Conservation (phyloP, 73 alveolate species). For the Paramecium primaurelia region DNA sequence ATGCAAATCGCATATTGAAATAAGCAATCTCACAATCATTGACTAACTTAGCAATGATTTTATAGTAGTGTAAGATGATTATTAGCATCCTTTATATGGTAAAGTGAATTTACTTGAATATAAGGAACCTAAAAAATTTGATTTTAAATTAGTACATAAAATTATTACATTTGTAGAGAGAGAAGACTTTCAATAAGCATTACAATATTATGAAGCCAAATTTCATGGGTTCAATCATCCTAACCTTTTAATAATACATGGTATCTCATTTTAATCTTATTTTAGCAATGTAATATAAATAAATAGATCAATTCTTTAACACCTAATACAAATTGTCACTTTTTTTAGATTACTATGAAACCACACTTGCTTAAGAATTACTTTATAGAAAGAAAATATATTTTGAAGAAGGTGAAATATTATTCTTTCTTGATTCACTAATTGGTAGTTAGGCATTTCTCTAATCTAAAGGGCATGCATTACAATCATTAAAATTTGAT, state of each 20-base stretch:
- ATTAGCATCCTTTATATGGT: background rate
- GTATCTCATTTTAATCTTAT: background rate
- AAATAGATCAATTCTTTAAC: conserved; percentile 18
- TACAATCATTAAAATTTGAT: background rate
- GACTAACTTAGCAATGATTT: conserved; percentile 4
- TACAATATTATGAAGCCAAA: conserved; percentile 30
- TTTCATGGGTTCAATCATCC: conserved; percentile 40
- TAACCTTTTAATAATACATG: conserved; percentile 14
- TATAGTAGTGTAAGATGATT: background rate
- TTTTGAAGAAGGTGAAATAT: conserved; percentile 30
- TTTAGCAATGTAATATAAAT: background rate
- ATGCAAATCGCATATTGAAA: background rate
- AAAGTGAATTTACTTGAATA: background rate
- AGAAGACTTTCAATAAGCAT: conserved; percentile 7
- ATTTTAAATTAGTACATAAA: conserved; percentile 9
- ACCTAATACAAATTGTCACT: background rate
- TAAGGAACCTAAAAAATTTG: background rate
- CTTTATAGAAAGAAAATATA: background rate
- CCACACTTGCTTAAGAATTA: background rate
- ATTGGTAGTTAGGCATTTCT: conserved; percentile 7
- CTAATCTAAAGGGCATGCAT: background rate
- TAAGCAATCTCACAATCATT: background rate
- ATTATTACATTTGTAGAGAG: background rate
- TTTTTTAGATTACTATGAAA: background rate
- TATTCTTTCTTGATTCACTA: background rate